phyloP scores from a whole-genome alignment of 2,329 filamentous ascomycete genomes.

The Hymenoscyphus repandus region DNA sequence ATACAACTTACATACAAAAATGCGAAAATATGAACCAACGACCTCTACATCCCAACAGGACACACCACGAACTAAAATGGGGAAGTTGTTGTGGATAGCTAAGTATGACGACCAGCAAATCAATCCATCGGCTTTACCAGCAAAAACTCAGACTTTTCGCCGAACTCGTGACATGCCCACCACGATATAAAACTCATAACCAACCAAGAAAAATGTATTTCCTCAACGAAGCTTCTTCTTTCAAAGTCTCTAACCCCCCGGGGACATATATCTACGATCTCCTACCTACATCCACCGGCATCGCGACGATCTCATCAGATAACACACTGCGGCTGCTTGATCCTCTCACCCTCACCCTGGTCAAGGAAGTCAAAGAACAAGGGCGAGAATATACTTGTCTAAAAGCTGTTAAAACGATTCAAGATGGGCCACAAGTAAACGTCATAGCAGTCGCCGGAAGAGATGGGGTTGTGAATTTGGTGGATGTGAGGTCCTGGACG shows the following conservation, averaged over 20 bases:
- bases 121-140: too few relatives aligned
- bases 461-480: conserved; percentile 61
- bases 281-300: conserved; percentile 24
- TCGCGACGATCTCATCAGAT: conserved; percentile 58
- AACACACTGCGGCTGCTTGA: conserved; percentile 64
- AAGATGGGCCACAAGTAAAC: conserved; percentile 32
- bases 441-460: conserved; percentile 65
- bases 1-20: too few relatives aligned
- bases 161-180: not conserved
- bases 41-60: too few relatives aligned
- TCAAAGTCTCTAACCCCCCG: conserved; percentile 24
- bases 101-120: too few relatives aligned
- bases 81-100: too few relatives aligned
- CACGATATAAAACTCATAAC: conserved; percentile 1
- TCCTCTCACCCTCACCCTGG: conserved; percentile 42
- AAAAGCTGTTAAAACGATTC: conserved; percentile 43
- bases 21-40: too few relatives aligned
- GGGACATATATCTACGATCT: conserved; percentile 41
- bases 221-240: conserved; percentile 21
- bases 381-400: conserved; percentile 48
- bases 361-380: conserved; percentile 53
- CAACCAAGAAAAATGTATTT: conserved; percentile 27
- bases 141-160: not conserved
- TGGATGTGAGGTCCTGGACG: conserved; percentile 56
- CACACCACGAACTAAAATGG: too few relatives aligned